These are phyloP conservation scores for Chenopodium album DNA, from an alignment of 148 eudicot genomes.

Conservation along the genomic window DNA sequence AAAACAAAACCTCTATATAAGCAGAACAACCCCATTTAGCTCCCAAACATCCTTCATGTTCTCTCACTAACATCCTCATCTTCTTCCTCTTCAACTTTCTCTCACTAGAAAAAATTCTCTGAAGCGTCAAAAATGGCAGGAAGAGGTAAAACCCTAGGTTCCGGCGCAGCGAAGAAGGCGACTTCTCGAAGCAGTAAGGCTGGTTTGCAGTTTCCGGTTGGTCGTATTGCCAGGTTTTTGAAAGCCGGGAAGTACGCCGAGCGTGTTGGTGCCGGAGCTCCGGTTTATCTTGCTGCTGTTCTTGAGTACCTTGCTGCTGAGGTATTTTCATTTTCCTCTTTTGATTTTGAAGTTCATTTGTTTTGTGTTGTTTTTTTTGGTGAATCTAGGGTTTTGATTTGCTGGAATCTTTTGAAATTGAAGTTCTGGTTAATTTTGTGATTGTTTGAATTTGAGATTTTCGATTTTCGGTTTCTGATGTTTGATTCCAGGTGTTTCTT, in stretches of 20 bases:
- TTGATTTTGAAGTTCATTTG: not conserved
- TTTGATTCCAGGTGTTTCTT: too few relatives aligned
- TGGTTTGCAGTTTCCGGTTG: constrained; percentile 84
- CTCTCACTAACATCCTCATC: not conserved
- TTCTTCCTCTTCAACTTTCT: not conserved
- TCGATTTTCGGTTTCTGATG: not conserved
- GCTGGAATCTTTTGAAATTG: not conserved
- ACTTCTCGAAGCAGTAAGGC: constrained; percentile 81
- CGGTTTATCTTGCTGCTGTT: constrained; percentile 84
- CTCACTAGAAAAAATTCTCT: not conserved
- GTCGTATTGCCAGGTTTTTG: constrained; percentile 76
- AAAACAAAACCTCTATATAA: constrained; percentile 29
- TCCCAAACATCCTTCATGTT: not conserved
- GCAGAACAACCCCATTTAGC: not conserved
- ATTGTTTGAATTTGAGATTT: too few relatives aligned
- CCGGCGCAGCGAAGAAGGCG: constrained; percentile 72
- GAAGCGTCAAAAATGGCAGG: constrained; percentile 53
- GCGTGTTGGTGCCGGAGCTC: constrained; percentile 92
- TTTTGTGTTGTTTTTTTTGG: not conserved
- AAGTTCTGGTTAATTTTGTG: not conserved
- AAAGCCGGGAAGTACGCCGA: constrained; percentile 91
- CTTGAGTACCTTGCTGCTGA: constrained; percentile 91
- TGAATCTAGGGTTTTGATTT: constrained; percentile 16
- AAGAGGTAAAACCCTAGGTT: constrained; percentile 77
- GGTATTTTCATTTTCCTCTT: constrained; percentile 29